These are phyloP conservation scores for Fraxinus sp. DNA, from an alignment of 305 asterid species.

Conservation along the genomic window DNA sequence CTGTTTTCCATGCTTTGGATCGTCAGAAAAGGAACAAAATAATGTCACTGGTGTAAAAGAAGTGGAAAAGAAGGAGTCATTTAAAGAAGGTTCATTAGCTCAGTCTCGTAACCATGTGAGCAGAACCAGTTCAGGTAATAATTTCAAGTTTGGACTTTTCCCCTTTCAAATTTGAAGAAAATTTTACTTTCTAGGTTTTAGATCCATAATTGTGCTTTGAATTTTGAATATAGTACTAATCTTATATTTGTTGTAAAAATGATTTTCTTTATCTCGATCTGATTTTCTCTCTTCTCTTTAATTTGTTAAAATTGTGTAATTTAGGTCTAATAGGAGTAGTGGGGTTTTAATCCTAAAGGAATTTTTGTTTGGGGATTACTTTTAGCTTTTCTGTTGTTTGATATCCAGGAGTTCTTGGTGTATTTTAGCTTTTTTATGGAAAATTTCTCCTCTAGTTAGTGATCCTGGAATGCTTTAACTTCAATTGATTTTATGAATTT, in stretches of 20 bases:
- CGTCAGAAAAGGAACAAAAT: slow-evolving; percentile 36
- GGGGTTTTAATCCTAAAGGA: slow-evolving; percentile 1
- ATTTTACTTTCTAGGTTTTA: slow-evolving; percentile 16
- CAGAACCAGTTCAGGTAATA: slow-evolving; percentile 41
- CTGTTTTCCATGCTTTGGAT: slow-evolving; percentile 61
- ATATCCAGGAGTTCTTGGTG: slow-evolving; percentile 1
- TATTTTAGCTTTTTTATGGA: not conserved
- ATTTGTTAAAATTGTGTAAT: slow-evolving; percentile 20
- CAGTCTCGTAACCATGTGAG: slow-evolving; percentile 34
- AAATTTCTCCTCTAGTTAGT: slow-evolving; percentile 13
- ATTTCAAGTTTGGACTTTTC: not conserved
- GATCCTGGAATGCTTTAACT: not conserved
- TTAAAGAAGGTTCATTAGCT: slow-evolving; percentile 42
- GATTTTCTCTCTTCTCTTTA: not conserved
- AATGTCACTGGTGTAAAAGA: slow-evolving; percentile 37
- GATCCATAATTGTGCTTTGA: slow-evolving; percentile 20
- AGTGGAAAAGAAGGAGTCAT: slow-evolving; percentile 40
- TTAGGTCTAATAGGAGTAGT: slow-evolving; percentile 7
- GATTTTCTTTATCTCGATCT: slow-evolving; percentile 40
- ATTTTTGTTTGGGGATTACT: not conserved
- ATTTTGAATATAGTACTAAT: slow-evolving; percentile 23
- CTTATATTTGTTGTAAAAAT: not conserved
- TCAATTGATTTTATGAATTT: slow-evolving; percentile 9
- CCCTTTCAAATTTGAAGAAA: not conserved
- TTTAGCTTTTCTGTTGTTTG: slow-evolving; percentile 14